These are phyloP conservation scores for Sclerotiophoma versabilis DNA, from an alignment of 2,329 filamentous ascomycete genomes.

Conservation along the genomic window DNA sequence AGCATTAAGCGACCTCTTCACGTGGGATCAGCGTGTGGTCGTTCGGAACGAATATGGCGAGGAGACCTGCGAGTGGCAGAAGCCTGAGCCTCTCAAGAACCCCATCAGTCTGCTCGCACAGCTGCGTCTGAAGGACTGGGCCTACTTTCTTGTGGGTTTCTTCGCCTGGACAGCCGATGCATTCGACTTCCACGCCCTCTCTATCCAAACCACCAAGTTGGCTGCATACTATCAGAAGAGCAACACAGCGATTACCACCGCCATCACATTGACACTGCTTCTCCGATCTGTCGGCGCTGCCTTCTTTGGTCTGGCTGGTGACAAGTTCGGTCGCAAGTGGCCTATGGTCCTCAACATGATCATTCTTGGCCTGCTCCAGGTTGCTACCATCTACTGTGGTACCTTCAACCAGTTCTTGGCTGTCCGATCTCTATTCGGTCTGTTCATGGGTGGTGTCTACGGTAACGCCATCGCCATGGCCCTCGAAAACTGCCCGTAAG, in stretches of 20 bases:
- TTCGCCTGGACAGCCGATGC: slow-evolving; percentile 81
- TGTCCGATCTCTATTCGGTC: slow-evolving; percentile 74
- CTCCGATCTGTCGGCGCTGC: slow-evolving; percentile 78
- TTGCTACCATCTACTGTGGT: slow-evolving; percentile 77
- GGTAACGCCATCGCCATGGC: slow-evolving; percentile 82
- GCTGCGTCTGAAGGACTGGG: slow-evolving; percentile 71
- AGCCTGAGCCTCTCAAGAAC: slow-evolving; percentile 71
- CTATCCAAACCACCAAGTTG: slow-evolving; percentile 78
- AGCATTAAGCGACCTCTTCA: slow-evolving; percentile 69
- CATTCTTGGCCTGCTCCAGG: slow-evolving; percentile 72
- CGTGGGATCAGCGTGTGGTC: slow-evolving; percentile 76
- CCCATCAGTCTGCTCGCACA: slow-evolving; percentile 72
- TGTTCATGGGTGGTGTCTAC: slow-evolving; percentile 84
- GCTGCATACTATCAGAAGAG: slow-evolving; percentile 64
- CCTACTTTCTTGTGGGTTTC: slow-evolving; percentile 77
- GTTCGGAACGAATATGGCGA: slow-evolving; percentile 71
- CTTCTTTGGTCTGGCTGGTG: slow-evolving; percentile 77
- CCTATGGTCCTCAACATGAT: slow-evolving; percentile 84
- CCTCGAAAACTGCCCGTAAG: slow-evolving; percentile 73
- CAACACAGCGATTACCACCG: slow-evolving; percentile 74
- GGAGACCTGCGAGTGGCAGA: slow-evolving; percentile 70
- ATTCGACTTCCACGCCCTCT: slow-evolving; percentile 83
- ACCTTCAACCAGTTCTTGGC: slow-evolving; percentile 79
- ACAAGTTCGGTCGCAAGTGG: slow-evolving; percentile 83
- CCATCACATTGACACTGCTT: slow-evolving; percentile 77